Evolutionary conservation across 768 basidiomycete genomes (phyloP), one percentile per base, ranked within the genome.

Genomic region (Hypholoma fasciculare): DNA sequence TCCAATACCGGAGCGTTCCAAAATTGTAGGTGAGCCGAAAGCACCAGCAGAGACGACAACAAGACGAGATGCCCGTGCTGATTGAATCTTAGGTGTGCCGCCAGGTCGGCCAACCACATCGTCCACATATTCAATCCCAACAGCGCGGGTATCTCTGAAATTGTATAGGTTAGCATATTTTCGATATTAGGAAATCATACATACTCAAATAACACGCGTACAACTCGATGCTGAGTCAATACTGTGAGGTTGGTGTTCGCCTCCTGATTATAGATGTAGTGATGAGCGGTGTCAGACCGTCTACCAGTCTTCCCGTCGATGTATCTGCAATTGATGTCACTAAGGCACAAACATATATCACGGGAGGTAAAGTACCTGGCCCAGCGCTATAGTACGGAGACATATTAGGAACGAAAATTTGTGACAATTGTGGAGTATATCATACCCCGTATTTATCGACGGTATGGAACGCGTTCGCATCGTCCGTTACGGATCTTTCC

Each of bases 1-100:
- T 2, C 92, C 92, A 54, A 95, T 87, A 6, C 92, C 66, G 0
- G 63, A 80, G 64, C 83, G 74, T 60, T 86, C 84, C 11, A 87
- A 70, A 19, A 87, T 82, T 1, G 79, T 67, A 4, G 83, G 80
- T 11, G 84, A 82, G 6, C 84, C 84, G 54, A 86, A 82, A 1
- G 83, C 75, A 0, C 83, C 84, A 3, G 77, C 76, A 1, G 81
- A 78, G 14, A 86, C 40, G 16, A 86, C 77, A 0, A 86, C 78
- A 2, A 84, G 70, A 3, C 72, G 73, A 16, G 78, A 75, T 7
- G 81, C 78, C 56, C 66, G 69, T 39, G 72, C 76, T 9, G 44
- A 46, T n/a, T 54, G 34, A 14, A 68, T 54, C 6, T 55, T 56
- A 36, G 56, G 54, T 19, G 58, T 48, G 34, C 61, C 61, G 30